Evolutionary conservation across 495 filamentous ascomycete species (phyloP), one percentile per base, ranked within the genome.

Genomic region (Podospora conica): DNA sequence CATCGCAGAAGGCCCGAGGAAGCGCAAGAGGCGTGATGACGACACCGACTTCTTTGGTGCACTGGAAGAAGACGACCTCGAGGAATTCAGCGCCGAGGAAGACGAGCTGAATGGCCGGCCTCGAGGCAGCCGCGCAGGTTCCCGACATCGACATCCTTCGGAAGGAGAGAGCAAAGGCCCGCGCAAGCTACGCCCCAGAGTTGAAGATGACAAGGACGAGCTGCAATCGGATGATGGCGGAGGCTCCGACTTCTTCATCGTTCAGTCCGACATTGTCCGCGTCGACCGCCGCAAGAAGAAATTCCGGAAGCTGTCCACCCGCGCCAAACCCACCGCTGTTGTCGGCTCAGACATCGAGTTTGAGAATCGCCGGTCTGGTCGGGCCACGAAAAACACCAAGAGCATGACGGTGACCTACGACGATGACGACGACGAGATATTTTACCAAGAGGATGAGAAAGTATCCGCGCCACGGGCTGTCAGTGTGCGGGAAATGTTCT

Each of bases 401-500:
- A 90, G 77, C 69, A 88, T 96, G 82, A 77, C 80, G 60, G 91
- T 96, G 69, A 75, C 65, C 8, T 74, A 85, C 9, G 77, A 80
- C 18, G 83, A 90, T 9, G 73, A 77, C n/a, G 74, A 79, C 61
- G 89, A 83, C 27, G 88, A 83, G 23, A 73, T 77, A 1, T 79
- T 78, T 55, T 81, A 83, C 29, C 68, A 89, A 20, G 83, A 88
- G 21, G 91, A 85, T n/a, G 87, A 87, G 58, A 77, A 74, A n/a
- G 75, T 81, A 24, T 70, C 69, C 11, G 74, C 67, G 2, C 79
- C 83, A 1, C 90, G 86, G 68, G 76, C 84, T 29, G 75, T 83
- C 25, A 86, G 86, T 12, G 84, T 91, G 4, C 85, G 87, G 64
- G 93, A 97, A 72, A 70, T 79, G 0, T 96, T 92, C 73, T 76